Percentiles rank a stretch among this genome's conserved stretches.
These are phyloP conservation scores for Cercophora samala DNA, from an alignment of 495 filamentous ascomycete species.

Conservation along the genomic window DNA sequence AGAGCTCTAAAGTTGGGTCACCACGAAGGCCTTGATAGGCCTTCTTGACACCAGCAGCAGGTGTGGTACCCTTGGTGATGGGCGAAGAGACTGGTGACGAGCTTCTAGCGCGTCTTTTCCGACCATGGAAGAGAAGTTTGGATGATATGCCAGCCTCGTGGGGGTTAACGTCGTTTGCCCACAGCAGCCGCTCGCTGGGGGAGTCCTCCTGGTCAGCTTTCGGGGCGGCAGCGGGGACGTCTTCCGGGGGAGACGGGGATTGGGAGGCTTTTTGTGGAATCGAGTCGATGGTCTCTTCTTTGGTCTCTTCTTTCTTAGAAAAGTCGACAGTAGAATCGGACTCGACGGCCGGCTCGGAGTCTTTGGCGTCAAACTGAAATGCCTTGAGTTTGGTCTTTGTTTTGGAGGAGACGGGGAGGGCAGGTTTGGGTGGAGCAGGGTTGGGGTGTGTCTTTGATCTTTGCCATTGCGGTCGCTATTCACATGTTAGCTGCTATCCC, in stretches of 20 bases:
- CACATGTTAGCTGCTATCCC: neutral
- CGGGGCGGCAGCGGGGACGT: neutral
- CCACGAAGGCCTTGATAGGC: conserved; percentile 60
- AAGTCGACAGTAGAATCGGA: conserved; percentile 8
- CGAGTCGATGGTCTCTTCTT: conserved; percentile 6
- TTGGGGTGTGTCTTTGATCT: conserved; percentile 47
- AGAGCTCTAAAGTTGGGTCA: conserved; percentile 82
- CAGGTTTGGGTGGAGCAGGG: conserved; percentile 29
- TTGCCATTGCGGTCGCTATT: conserved; percentile 45
- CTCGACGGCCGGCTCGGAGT: conserved; percentile 11
- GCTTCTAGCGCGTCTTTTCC: conserved; percentile 68
- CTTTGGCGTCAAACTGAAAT: conserved; percentile 41
- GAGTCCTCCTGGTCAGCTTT: conserved; percentile 36
- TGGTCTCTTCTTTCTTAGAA: neutral
- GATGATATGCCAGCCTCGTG: conserved; percentile 46
- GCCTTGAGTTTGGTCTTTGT: conserved; percentile 50
- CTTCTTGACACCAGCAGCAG: conserved; percentile 45
- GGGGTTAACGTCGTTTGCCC: conserved; percentile 37
- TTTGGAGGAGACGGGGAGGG: conserved; percentile 45
- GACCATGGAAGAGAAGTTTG: conserved; percentile 47
- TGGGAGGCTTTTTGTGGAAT: neutral
- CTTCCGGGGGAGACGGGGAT: neutral
- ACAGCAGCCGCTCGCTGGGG: conserved; percentile 42
- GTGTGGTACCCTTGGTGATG: conserved; percentile 29
- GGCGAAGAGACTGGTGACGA: conserved; percentile 80